These are phyloP conservation scores for Penicillium paneum DNA, from an alignment of 2,329 filamentous ascomycete genomes.

Conservation along the genomic window DNA sequence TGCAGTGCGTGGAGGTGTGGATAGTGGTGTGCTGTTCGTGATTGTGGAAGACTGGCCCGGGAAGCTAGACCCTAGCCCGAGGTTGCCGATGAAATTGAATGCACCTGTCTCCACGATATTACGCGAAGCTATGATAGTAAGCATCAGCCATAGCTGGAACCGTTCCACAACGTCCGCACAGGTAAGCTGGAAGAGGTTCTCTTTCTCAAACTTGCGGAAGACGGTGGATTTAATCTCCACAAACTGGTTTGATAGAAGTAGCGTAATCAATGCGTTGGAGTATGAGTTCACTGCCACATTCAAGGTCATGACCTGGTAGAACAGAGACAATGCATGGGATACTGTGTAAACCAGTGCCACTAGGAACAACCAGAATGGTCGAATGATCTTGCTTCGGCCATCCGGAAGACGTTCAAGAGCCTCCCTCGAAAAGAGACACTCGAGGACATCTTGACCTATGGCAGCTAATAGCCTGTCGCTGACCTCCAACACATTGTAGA, in stretches of 20 bases:
- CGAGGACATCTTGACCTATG: slow-evolving; percentile 90
- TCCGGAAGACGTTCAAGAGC: slow-evolving; percentile 82
- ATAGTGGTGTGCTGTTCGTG: slow-evolving; percentile 51
- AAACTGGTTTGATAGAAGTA: slow-evolving; percentile 95
- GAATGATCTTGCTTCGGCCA: slow-evolving; percentile 83
- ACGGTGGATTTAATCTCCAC: slow-evolving; percentile 98
- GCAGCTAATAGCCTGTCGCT: slow-evolving; percentile 86
- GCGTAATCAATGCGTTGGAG: slow-evolving; percentile 87
- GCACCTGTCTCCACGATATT: slow-evolving; percentile 96
- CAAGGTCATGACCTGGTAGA: slow-evolving; percentile 95
- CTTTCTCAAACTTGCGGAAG: slow-evolving; percentile 98
- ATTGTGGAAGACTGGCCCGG: slow-evolving; percentile 32
- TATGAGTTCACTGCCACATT: slow-evolving; percentile 99
- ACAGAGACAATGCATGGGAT: slow-evolving; percentile 78
- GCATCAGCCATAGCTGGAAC: slow-evolving; percentile 96
- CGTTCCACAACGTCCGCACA: slow-evolving; percentile 96
- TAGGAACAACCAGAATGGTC: slow-evolving; percentile 87
- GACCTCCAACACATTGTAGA: slow-evolving; percentile 93
- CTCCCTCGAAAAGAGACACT: slow-evolving; percentile 91
- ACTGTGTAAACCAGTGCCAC: slow-evolving; percentile 85
- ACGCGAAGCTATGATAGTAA: slow-evolving; percentile 90
- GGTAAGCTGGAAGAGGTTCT: slow-evolving; percentile 93
- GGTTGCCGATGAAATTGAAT: slow-evolving; percentile 54
- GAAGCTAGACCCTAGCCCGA: slow-evolving; percentile 34
- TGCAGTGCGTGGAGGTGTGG: slow-evolving; percentile 54